Evolutionary conservation across 2,329 filamentous ascomycete species (phyloP).

Genomic region (Harringtonia aguacate): DNA sequence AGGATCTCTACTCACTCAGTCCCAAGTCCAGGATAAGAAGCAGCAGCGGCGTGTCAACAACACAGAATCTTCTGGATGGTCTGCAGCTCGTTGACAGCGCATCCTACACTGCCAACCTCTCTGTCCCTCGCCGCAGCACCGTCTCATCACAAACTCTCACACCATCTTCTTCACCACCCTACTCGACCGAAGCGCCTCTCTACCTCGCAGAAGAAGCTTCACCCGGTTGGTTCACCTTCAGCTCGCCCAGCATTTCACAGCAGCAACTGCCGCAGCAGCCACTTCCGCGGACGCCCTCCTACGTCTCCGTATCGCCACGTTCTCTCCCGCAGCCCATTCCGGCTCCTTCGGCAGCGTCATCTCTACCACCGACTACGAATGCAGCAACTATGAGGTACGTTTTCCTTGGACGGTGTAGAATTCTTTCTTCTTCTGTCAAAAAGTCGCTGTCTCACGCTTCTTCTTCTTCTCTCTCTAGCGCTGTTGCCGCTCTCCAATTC

Average conservation of each 20-base stretch:
- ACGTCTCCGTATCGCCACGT: not conserved
- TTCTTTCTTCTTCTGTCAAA: not conserved
- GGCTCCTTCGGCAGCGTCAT: not conserved
- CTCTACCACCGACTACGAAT: conserved; percentile 2
- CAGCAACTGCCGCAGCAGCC: too few species aligned
- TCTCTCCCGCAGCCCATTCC: not conserved
- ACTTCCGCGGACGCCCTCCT: conserved; percentile 15
- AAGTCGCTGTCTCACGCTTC: too few species aligned
- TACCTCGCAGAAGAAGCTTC: too few species aligned
- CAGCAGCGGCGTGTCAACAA: conserved; percentile 19
- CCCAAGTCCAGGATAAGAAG: conserved; percentile 10
- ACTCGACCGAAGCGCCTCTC: too few species aligned
- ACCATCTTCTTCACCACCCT: conserved; percentile 4
- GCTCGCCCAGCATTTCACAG: too few species aligned
- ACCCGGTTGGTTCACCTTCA: too few species aligned
- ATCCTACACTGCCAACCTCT: not conserved
- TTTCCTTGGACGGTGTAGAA: not conserved
- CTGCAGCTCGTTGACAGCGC: not conserved
- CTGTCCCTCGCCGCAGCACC: too few species aligned
- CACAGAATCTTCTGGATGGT: conserved; percentile 12
- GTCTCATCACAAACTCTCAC: not conserved
- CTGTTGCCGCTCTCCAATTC: conserved; percentile 11
- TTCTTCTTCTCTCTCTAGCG: conserved; percentile 5
- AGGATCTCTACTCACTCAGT: conserved; percentile 23
- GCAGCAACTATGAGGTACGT: conserved; percentile 10